phyloP scores from a whole-genome alignment of 768 basidiomycete species.

The Hericium erinaceus region DNA sequence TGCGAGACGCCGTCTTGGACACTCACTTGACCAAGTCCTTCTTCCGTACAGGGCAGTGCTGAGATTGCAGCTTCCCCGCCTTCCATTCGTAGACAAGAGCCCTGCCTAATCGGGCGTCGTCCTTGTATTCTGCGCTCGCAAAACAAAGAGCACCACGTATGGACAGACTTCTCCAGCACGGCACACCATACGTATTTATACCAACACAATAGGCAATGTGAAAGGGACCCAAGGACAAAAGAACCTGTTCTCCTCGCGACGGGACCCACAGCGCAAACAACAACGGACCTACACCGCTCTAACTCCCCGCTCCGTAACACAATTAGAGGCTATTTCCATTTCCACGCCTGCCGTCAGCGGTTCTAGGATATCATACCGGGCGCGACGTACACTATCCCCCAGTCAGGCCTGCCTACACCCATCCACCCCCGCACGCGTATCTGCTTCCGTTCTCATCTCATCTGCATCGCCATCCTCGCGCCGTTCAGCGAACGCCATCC shows the following conservation, averaged over 20 bases:
- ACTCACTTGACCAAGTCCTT: neutral
- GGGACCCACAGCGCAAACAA: slow-evolving; percentile 5
- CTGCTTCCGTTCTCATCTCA: neutral
- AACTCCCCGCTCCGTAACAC: neutral
- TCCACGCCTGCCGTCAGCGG: neutral
- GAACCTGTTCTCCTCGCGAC: neutral
- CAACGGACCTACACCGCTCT: neutral
- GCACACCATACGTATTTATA: slow-evolving; percentile 3
- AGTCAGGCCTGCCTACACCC: slow-evolving; percentile 12
- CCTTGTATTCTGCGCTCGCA: neutral
- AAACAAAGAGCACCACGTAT: neutral
- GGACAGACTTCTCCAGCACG: neutral
- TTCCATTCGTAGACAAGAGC: neutral
- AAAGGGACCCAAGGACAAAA: slow-evolving; percentile 5
- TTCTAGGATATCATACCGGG: slow-evolving; percentile 5
- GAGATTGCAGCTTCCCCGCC: neutral
- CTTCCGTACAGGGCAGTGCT: neutral
- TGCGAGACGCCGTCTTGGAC: too few relatives aligned
- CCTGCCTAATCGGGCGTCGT: neutral
- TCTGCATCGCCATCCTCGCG: neutral
- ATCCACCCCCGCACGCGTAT: neutral
- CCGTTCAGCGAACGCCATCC: neutral
- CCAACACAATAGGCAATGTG: slow-evolving; percentile 8
- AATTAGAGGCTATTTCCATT: neutral
- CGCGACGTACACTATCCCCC: slow-evolving; percentile 4